Evolutionary conservation across 345 rosid genomes (phyloP).

Genomic region (Pistacia atlantica): DNA sequence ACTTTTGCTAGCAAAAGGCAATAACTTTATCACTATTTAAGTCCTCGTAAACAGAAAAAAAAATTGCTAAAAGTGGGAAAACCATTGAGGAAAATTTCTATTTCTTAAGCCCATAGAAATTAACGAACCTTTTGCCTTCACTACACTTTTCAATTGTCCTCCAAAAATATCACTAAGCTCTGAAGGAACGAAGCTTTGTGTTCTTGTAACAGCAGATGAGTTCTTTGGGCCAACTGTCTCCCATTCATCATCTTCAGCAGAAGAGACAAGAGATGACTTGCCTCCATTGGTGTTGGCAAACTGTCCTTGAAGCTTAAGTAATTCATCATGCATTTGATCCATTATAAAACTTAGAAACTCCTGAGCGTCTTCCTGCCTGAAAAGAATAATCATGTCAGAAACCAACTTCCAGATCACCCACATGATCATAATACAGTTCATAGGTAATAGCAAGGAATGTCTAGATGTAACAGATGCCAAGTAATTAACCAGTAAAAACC

Average conservation of each 20-base stretch:
- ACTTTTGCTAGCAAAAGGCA: too few species aligned
- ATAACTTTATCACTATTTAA: too few species aligned
- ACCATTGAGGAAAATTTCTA: not conserved
- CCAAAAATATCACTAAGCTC: slow-evolving; percentile 87
- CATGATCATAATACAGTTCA: not conserved
- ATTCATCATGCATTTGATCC: slow-evolving; percentile 91
- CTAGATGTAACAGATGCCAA: not conserved
- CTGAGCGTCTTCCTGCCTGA: slow-evolving; percentile 99
- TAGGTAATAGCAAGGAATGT: not conserved
- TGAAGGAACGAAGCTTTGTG: slow-evolving; percentile 74
- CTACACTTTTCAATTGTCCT: slow-evolving; percentile 76
- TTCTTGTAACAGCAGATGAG: slow-evolving; percentile 87
- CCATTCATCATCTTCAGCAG: slow-evolving; percentile 87
- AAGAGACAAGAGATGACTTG: slow-evolving; percentile 57
- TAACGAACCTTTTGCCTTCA: slow-evolving; percentile 71
- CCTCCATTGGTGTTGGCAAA: slow-evolving; percentile 32
- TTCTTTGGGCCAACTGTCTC: slow-evolving; percentile 96
- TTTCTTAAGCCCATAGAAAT: not conserved
- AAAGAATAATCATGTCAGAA: slow-evolving; percentile 15
- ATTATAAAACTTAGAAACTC: slow-evolving; percentile 88
- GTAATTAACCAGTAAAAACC: not conserved
- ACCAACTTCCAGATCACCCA: not conserved
- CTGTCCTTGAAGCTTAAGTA: slow-evolving; percentile 69
- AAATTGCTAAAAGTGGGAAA: not conserved
- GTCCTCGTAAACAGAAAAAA: not conserved